A percentile compares a stretch with the other conserved stretches of the same genome.
These are phyloP conservation scores for Daedalea quercina DNA, from an alignment of 768 basidiomycete genomes.

Conservation along the genomic window DNA sequence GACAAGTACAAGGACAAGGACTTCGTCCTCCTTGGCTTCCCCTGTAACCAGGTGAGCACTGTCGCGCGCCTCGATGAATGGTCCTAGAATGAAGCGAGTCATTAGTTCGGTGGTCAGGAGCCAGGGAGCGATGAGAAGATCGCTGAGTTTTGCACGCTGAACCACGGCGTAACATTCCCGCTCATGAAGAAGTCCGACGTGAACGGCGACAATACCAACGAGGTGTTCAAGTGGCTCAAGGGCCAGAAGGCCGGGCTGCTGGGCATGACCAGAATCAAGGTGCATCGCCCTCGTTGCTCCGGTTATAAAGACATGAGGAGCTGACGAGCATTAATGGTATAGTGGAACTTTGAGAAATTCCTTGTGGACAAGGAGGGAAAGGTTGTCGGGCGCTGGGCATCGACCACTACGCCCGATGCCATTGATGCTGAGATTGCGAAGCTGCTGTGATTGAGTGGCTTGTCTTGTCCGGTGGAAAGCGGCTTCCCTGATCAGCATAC, in stretches of 20 bases:
- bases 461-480: neutral
- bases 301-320: neutral
- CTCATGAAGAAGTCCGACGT: conserved; percentile 92
- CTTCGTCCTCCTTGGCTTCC: conserved; percentile 83
- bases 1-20: conserved; percentile 75
- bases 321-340: neutral
- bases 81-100: too few relatives aligned
- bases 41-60: conserved; percentile 70
- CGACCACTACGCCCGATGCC: conserved; percentile 61
- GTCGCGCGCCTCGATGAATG: neutral
- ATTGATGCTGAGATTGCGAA: conserved; percentile 62
- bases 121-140: conserved; percentile 77
- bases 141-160: conserved; percentile 65
- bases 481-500: neutral
- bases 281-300: conserved; percentile 17
- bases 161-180: conserved; percentile 88
- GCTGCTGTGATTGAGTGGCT: conserved; percentile 32
- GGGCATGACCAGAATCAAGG: conserved; percentile 72
- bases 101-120: conserved; percentile 80
- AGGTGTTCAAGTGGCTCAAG: conserved; percentile 85
- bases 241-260: conserved; percentile 66
- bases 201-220: conserved; percentile 79
- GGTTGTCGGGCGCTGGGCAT: conserved; percentile 71
- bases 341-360: conserved; percentile 95
- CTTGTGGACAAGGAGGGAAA: conserved; percentile 72